These are phyloP conservation scores for Sechiopsis laciniata DNA, from an alignment of 306 rosid species.

Conservation along the genomic window DNA sequence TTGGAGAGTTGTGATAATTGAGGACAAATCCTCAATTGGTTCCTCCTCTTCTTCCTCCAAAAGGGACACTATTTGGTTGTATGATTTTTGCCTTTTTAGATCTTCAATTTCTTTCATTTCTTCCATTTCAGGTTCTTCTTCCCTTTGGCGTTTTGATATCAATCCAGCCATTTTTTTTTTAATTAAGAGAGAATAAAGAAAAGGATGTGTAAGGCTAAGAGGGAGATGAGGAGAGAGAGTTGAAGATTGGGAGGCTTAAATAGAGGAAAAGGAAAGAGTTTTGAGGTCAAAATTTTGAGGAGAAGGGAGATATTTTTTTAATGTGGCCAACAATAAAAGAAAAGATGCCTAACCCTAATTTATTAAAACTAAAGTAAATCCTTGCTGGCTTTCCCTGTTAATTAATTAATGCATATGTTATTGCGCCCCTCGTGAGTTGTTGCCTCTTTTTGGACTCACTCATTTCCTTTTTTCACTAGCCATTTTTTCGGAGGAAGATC, in stretches of 20 bases:
- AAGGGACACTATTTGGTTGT: constrained; percentile 57
- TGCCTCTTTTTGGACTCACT: constrained; percentile 15
- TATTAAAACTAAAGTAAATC: not conserved
- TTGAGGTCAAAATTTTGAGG: not conserved
- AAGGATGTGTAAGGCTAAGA: not conserved
- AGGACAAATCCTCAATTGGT: constrained; percentile 45
- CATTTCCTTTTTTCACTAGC: too few relatives aligned
- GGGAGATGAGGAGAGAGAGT: constrained; percentile 36
- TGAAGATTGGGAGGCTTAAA: constrained; percentile 32
- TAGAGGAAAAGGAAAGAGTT: constrained; percentile 22
- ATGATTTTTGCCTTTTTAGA: constrained; percentile 53
- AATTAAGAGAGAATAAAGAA: too few relatives aligned
- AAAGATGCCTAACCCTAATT: not conserved
- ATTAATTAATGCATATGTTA: not conserved
- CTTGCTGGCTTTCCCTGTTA: not conserved
- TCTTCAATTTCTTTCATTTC: constrained; percentile 30
- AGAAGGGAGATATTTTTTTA: not conserved
- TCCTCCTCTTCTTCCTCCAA: constrained; percentile 73
- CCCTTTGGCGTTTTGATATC: constrained; percentile 58
- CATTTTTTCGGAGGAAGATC: too few relatives aligned
- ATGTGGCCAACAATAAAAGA: not conserved
- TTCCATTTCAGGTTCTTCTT: constrained; percentile 27
- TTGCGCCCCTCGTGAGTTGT: constrained; percentile 16
- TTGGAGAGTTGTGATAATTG: constrained; percentile 60
- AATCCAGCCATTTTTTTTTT: constrained; percentile 20